Conservation (phyloP, 495 filamentous ascomycete genomes). For the Tuber brumale region DNA sequence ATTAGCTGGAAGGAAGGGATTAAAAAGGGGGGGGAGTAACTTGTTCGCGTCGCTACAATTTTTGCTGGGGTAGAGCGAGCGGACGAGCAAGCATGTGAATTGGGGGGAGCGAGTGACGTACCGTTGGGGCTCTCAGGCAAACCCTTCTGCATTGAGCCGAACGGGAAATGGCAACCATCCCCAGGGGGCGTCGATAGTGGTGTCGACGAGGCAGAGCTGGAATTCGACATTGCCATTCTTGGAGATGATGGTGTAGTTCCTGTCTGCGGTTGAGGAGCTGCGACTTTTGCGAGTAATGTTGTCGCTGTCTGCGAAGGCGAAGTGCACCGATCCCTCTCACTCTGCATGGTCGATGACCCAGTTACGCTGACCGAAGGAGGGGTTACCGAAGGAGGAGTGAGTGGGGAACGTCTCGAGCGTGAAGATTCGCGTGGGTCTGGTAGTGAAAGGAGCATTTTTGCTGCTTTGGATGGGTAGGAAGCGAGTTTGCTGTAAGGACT, state of each 20-base stretch:
- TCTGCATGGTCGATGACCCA: conserved; percentile 35
- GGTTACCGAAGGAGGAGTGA: conserved; percentile 42
- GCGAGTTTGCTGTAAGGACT: conserved; percentile 27
- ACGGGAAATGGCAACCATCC: conserved; percentile 39
- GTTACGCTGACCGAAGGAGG: conserved; percentile 39
- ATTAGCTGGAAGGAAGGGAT: conserved; percentile 17
- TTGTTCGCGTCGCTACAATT: neutral
- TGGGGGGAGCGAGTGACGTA: conserved; percentile 20
- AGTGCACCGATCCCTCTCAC: conserved; percentile 40
- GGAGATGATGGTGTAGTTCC: conserved; percentile 34
- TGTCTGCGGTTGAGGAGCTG: conserved; percentile 31
- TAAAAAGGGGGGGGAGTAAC: neutral
- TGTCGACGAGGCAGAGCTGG: conserved; percentile 32
- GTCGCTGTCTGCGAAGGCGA: conserved; percentile 37
- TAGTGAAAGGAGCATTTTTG: conserved; percentile 39
- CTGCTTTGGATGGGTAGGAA: conserved; percentile 26
- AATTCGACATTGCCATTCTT: conserved; percentile 33
- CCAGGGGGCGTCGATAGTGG: conserved; percentile 40
- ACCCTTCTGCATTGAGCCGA: conserved; percentile 33
- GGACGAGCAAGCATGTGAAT: neutral
- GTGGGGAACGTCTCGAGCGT: conserved; percentile 36
- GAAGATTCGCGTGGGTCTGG: conserved; percentile 30
- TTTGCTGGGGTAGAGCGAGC: conserved; percentile 6
- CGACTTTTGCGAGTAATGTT: conserved; percentile 39
- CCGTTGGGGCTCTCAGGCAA: conserved; percentile 41